Evolutionary conservation across 768 basidiomycete species (phyloP), one percentile per base, ranked within the genome.

Genomic region (Pleurotus djamor): DNA sequence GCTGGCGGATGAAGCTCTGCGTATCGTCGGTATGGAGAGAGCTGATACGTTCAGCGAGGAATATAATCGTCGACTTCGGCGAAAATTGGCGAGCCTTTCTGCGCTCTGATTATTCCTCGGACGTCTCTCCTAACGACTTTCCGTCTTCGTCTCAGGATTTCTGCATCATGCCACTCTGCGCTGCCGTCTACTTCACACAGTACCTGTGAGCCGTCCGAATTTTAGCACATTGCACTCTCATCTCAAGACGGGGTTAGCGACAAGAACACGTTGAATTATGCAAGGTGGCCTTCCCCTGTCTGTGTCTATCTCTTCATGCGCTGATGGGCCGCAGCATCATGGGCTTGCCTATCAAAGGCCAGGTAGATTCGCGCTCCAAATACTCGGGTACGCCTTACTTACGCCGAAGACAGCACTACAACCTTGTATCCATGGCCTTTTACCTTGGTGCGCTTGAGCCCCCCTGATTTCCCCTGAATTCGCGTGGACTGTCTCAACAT

Each of bases 201-300:
- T 88, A 82, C 63, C 66, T 88, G 84, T 87, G 65, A 56, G 82
- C 61, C 7, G 12, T 21, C 21, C 28, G 48, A 16, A 43, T 2
- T n/a, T 8, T 13, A 37, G 16, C 34, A 33, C 36, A 1, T 12
- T 34, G 28, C 16, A 47, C 13, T 34, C 8, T 9, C 28, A 48
- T 17, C 12, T 33, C 14, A 10, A 4, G 44, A 48, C 54, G 47
- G 10, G 58, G 3, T 41, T 59, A 86, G 86, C 59, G 88, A 89
- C 68, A 89, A 89, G 75, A 87, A 86, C 4, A 82, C 84, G 10
- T 67, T 88, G 41, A 87, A 87, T 66, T 88, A 88, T 74, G 86
- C 87, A n/a, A 85, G 84, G 85, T 81, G 61, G 32, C 67, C 57
- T 32, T 4, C 8, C 41, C 12, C 16, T 50, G 58, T 57, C 38